A percentile compares a stretch with the other conserved stretches of the same genome.
Conservation (phyloP, 2,329 filamentous ascomycete species). For the Trichoderma polysporum region DNA sequence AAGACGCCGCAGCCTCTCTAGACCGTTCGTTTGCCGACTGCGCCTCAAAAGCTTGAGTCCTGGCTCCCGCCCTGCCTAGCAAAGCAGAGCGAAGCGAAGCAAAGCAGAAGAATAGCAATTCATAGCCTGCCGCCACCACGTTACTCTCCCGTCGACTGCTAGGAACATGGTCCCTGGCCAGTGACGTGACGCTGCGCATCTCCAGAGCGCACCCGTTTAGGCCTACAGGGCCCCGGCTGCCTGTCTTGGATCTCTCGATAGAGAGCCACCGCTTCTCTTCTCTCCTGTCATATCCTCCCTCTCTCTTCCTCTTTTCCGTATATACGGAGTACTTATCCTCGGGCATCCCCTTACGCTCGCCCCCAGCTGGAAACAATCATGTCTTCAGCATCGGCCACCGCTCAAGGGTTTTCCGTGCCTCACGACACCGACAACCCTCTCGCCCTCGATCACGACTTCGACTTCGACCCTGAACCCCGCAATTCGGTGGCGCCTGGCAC, state of each 20-base stretch:
- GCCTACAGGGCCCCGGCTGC: slow-evolving; percentile 13
- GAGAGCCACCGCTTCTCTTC: slow-evolving; percentile 9
- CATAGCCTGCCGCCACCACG: slow-evolving; percentile 8
- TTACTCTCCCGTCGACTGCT: slow-evolving; percentile 1
- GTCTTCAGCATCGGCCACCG: slow-evolving; percentile 46
- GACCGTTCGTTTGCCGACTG: slow-evolving; percentile 5
- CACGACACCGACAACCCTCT: slow-evolving; percentile 33
- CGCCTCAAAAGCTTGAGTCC: slow-evolving; percentile 8
- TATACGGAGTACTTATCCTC: slow-evolving; percentile 25
- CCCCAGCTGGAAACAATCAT: slow-evolving; percentile 34
- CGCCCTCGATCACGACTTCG: slow-evolving; percentile 34
- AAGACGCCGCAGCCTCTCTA: slow-evolving; percentile 17
- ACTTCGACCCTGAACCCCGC: slow-evolving; percentile 36
- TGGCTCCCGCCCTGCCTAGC: background rate
- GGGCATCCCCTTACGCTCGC: slow-evolving; percentile 12
- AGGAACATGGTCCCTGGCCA: slow-evolving; percentile 36
- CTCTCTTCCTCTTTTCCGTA: background rate
- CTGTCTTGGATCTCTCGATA: slow-evolving; percentile 6
- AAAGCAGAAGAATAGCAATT: background rate
- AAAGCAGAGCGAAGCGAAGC: background rate
- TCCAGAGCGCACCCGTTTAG: slow-evolving; percentile 24
- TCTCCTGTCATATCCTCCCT: background rate
- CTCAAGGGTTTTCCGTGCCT: slow-evolving; percentile 42
- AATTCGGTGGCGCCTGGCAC: slow-evolving; percentile 29
- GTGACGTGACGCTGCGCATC: slow-evolving; percentile 30